These are phyloP conservation scores for Medicago lupulina DNA, from an alignment of 306 rosid genomes.

Conservation along the genomic window DNA sequence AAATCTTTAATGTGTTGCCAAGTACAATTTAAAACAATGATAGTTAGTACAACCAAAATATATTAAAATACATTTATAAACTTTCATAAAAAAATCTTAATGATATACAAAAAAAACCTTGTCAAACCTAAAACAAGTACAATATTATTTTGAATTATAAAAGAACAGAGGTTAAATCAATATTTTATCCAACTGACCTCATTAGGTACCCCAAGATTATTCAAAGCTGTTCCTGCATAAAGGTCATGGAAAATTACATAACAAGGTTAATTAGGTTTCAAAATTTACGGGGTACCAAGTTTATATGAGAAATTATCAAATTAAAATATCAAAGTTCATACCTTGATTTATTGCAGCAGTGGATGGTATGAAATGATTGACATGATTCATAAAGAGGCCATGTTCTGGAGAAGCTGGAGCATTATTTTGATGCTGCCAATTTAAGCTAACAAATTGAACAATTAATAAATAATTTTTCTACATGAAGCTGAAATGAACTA, in stretches of 20 bases:
- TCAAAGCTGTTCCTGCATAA: conserved; percentile 8
- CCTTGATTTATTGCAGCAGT: background rate
- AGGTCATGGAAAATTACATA: background rate
- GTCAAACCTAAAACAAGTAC: background rate
- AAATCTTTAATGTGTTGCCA: too few relatives aligned
- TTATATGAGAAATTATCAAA: conserved; percentile 6
- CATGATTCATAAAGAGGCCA: background rate
- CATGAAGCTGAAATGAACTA: background rate
- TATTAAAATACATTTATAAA: too few relatives aligned
- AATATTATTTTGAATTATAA: background rate
- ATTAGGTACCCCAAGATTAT: background rate
- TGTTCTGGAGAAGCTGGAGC: background rate
- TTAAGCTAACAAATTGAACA: conserved; percentile 25
- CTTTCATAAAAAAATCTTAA: background rate
- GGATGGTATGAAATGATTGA: background rate
- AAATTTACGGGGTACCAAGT: background rate
- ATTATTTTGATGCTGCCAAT: background rate
- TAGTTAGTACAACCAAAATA: too few relatives aligned
- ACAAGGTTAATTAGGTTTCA: background rate
- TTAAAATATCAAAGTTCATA: conserved; percentile 3
- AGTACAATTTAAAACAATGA: too few relatives aligned
- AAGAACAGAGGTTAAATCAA: background rate
- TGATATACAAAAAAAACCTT: background rate
- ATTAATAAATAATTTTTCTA: conserved; percentile 2
- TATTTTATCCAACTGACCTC: conserved; percentile 29